Percentiles rank a stretch among this genome's conserved stretches.
Conservation (phyloP, 164 flowering plant genomes). For the Magnolia sinica region DNA sequence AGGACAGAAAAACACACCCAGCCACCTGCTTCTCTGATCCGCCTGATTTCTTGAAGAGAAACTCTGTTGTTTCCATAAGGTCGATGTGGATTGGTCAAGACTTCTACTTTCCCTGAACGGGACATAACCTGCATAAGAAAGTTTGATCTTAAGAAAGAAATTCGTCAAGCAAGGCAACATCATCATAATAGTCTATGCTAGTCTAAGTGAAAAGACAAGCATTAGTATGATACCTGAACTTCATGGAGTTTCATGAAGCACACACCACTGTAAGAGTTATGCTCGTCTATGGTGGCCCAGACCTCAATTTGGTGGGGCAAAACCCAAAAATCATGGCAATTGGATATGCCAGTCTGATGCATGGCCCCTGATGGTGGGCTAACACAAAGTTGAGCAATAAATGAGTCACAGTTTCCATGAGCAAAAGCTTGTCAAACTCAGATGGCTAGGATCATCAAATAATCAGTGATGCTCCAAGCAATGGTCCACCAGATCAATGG, state of each 20-base stretch:
- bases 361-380: background rate
- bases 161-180: background rate
- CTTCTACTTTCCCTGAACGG: constrained; percentile 79
- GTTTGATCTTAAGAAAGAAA: background rate
- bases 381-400: background rate
- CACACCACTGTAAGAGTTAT: background rate
- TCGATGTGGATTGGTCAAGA: constrained; percentile 74
- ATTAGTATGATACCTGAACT: too few relatives aligned
- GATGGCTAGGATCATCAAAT: background rate
- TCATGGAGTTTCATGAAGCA: too few relatives aligned
- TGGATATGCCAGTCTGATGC: background rate
- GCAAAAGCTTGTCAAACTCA: background rate
- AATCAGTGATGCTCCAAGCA: too few relatives aligned
- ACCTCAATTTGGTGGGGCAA: background rate
- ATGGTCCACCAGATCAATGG: too few relatives aligned
- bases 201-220: background rate
- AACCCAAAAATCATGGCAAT: background rate
- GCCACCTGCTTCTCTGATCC: constrained; percentile 99
- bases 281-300: background rate
- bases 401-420: background rate
- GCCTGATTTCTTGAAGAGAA: constrained; percentile 76
- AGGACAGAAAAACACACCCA: constrained; percentile 82
- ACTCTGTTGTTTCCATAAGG: constrained; percentile 81
- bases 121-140: constrained; percentile 57
- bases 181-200: background rate